Evolutionary conservation across 176 grass and related monocot species (phyloP), one percentile per base, ranked within the genome.

Genomic region (Phragmites australis): DNA sequence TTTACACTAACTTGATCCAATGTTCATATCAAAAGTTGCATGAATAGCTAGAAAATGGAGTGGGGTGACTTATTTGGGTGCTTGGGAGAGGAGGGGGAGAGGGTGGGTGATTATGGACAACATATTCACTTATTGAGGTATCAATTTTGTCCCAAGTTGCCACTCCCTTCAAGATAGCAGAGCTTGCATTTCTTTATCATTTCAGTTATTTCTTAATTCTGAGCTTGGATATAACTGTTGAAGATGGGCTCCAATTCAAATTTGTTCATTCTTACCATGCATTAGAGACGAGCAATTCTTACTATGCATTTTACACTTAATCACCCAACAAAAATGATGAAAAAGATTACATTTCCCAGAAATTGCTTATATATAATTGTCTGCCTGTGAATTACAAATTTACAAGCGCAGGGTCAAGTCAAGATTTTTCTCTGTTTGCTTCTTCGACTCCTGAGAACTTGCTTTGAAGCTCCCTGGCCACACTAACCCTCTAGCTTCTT

Each of bases 401-500:
- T 84, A 97, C 43, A 97, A 68, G 58, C 58, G 86, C 40, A 97
- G 67, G 80, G 64, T 93, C 81, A 97, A 89, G 50, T 97, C 93
- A 62, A 93, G 78, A 65, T 76, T 85, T 81, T 84, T 68, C 49
- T 89, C 75, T 32, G 61, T 32, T 26, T 75, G 47, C 78, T 85
- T 72, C 37, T 68, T 79, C 48, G 46, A 9, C 55, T 85, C 69
- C 9, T 85, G 72, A 81, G 77, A 76, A 83, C 76, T 84, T 71
- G 55, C 68, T 86, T 85, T 85, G 79, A 91, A 93, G 81, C 86
- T 93, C 71, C 90, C 88, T n/a, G 90, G 88, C 93, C 93, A 97
- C 47, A 76, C 65, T 55, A 82, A 58, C 21, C 79, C 30, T 65
- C 70, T 51, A 22, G 72, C 58, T 66, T 89, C 77, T 81, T 89